Percentiles rank a stretch among this genome's conserved stretches.
phyloP scores from a whole-genome alignment of 2,329 filamentous ascomycete genomes.

The Graphium sp. region DNA sequence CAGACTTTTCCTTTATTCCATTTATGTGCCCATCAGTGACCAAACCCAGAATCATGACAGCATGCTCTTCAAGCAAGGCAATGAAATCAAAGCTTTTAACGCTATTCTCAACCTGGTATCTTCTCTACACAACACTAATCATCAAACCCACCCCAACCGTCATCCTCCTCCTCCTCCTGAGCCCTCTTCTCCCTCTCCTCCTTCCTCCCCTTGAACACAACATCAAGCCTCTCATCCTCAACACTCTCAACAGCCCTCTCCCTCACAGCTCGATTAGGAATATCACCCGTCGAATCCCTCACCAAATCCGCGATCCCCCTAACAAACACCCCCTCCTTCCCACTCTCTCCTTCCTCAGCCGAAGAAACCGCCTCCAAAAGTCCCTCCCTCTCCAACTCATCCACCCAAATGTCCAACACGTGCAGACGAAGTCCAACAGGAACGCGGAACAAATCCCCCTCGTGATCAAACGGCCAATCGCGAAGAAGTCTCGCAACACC shows the following conservation, averaged over 20 bases:
- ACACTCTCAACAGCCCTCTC: conserved; percentile 52
- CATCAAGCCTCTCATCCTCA: conserved; percentile 55
- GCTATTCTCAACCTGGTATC: too few relatives aligned
- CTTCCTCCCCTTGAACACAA: too few relatives aligned
- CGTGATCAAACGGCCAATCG: conserved; percentile 16
- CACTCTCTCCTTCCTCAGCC: conserved; percentile 14
- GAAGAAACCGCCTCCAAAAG: conserved; percentile 24
- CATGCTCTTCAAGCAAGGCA: too few relatives aligned
- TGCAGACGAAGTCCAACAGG: conserved; percentile 79
- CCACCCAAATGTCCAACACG: conserved; percentile 77
- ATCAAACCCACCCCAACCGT: conserved; percentile 53
- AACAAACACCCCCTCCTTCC: conserved; percentile 32
- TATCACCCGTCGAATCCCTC: conserved; percentile 31
- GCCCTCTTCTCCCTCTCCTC: conserved; percentile 16
- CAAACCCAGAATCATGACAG: too few relatives aligned
- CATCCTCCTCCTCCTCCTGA: conserved; percentile 25
- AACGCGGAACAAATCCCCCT: conserved; percentile 35
- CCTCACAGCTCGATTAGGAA: conserved; percentile 55
- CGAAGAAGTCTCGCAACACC: conserved; percentile 11
- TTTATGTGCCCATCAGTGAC: too few relatives aligned
- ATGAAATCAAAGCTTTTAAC: too few relatives aligned
- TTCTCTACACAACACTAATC: too few relatives aligned
- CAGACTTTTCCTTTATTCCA: too few relatives aligned
- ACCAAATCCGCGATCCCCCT: conserved; percentile 36
- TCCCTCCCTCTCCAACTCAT: conserved; percentile 65